These are phyloP conservation scores for Xylariaceae sp. DNA, from an alignment of 2,329 filamentous ascomycete genomes.

Conservation along the genomic window DNA sequence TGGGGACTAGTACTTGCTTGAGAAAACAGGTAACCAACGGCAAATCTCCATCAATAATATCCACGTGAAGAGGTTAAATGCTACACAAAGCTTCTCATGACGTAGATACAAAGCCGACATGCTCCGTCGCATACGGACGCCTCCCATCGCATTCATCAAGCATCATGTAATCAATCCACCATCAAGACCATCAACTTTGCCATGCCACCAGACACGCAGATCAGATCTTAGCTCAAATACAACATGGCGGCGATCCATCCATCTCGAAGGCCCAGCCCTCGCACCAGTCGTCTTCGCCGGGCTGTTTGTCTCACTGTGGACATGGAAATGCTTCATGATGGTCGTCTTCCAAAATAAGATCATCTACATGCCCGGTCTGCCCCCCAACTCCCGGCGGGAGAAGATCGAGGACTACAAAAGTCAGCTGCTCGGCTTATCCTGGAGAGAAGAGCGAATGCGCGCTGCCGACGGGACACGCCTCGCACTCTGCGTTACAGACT, in stretches of 20 bases:
- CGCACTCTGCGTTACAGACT: constrained; percentile 38
- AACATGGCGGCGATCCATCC: constrained; percentile 29
- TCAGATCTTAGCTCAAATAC: too few relatives aligned
- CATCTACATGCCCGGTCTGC: constrained; percentile 74
- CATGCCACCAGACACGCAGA: too few relatives aligned
- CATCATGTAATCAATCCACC: too few relatives aligned
- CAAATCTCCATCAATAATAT: too few relatives aligned
- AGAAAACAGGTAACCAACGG: too few relatives aligned
- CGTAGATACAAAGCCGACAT: too few relatives aligned
- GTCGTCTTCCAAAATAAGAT: constrained; percentile 76
- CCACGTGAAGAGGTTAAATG: too few relatives aligned
- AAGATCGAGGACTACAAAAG: constrained; percentile 59
- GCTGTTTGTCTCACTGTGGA: constrained; percentile 61
- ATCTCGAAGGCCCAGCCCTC: constrained; percentile 45
- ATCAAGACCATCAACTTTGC: too few relatives aligned
- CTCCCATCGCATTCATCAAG: too few relatives aligned
- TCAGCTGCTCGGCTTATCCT: constrained; percentile 58
- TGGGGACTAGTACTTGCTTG: too few relatives aligned
- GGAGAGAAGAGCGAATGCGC: constrained; percentile 60
- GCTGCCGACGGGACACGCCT: constrained; percentile 61
- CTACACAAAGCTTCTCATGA: too few relatives aligned
- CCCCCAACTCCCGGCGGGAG: constrained; percentile 66
- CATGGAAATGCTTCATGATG: constrained; percentile 68
- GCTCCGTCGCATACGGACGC: too few relatives aligned
- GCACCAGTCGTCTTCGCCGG: constrained; percentile 65